phyloP scores from a whole-genome alignment of 2,329 filamentous ascomycete genomes.

The Colletotrichum trifolii region DNA sequence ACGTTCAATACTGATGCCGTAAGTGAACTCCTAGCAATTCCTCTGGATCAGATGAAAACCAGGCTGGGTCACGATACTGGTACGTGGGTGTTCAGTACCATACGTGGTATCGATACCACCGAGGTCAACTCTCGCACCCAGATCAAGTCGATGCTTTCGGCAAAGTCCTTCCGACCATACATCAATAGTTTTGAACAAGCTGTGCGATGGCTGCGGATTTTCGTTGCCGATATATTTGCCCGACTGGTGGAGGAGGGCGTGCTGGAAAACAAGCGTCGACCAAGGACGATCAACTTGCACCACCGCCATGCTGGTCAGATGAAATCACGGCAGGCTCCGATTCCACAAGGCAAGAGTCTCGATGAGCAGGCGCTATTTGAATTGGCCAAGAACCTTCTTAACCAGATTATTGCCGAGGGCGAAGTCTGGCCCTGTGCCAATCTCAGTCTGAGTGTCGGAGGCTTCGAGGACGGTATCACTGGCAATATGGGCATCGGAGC shows the following conservation, averaged over 20 bases:
- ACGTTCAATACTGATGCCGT: slow-evolving; percentile 85
- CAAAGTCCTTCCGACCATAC: slow-evolving; percentile 90
- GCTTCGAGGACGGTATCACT: slow-evolving; percentile 87
- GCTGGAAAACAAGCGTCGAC: slow-evolving; percentile 85
- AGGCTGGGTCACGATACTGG: slow-evolving; percentile 87
- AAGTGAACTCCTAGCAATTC: slow-evolving; percentile 76
- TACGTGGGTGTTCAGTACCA: slow-evolving; percentile 83
- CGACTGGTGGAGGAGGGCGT: slow-evolving; percentile 92
- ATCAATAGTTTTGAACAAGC: slow-evolving; percentile 85
- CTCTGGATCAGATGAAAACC: slow-evolving; percentile 80
- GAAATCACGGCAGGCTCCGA: slow-evolving; percentile 79
- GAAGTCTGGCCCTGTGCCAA: slow-evolving; percentile 92
- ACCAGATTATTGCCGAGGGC: slow-evolving; percentile 82
- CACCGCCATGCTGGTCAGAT: slow-evolving; percentile 80
- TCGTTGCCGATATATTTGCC: slow-evolving; percentile 89
- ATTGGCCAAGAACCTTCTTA: slow-evolving; percentile 79
- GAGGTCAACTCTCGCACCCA: slow-evolving; percentile 92
- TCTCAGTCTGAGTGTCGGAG: slow-evolving; percentile 87
- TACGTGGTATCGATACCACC: slow-evolving; percentile 86
- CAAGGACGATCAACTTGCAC: slow-evolving; percentile 87
- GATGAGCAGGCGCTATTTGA: slow-evolving; percentile 79
- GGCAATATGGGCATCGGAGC: slow-evolving; percentile 88
- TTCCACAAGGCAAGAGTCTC: slow-evolving; percentile 79
- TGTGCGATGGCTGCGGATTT: slow-evolving; percentile 88
- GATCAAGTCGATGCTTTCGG: slow-evolving; percentile 97